phyloP scores from a whole-genome alignment of 2,329 filamentous ascomycete species.

The Venturia aucupariae region DNA sequence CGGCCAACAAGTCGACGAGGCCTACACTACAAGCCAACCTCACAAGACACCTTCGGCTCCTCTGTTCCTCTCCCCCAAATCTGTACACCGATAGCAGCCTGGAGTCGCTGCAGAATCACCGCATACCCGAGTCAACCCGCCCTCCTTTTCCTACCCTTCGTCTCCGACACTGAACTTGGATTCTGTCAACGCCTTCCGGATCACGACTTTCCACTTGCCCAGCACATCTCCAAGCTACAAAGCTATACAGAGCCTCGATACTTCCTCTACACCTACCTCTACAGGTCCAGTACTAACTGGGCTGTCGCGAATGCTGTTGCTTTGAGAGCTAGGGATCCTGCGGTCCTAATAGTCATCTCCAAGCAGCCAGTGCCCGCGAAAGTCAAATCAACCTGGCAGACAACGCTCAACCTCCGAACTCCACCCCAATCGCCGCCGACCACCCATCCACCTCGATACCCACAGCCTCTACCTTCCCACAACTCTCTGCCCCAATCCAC shows the following conservation, averaged over 20 bases:
- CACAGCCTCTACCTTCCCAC: conserved; percentile 18
- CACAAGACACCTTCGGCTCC: neutral
- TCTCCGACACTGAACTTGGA: neutral
- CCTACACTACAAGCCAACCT: neutral
- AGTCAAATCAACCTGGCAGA: conserved; percentile 54
- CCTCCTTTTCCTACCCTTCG: neutral
- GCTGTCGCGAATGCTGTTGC: conserved; percentile 12
- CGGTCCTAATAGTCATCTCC: conserved; percentile 4
- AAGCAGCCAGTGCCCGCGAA: conserved; percentile 2
- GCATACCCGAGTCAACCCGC: neutral
- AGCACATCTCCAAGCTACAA: neutral
- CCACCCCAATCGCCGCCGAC: conserved; percentile 45
- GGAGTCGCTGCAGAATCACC: neutral
- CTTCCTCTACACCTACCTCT: neutral
- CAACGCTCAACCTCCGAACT: conserved; percentile 57
- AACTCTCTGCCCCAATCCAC: conserved; percentile 19
- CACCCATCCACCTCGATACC: conserved; percentile 2
- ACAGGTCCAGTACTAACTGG: neutral
- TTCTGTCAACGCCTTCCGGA: neutral
- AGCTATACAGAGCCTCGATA: neutral
- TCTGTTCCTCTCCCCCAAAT: neutral
- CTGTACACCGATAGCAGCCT: neutral
- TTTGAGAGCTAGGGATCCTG: conserved; percentile 7
- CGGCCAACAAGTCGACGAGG: neutral
- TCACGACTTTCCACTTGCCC: neutral